Evolutionary conservation across 441 rosid genomes (phyloP).

Genomic region (Pelargonium citronellum): DNA sequence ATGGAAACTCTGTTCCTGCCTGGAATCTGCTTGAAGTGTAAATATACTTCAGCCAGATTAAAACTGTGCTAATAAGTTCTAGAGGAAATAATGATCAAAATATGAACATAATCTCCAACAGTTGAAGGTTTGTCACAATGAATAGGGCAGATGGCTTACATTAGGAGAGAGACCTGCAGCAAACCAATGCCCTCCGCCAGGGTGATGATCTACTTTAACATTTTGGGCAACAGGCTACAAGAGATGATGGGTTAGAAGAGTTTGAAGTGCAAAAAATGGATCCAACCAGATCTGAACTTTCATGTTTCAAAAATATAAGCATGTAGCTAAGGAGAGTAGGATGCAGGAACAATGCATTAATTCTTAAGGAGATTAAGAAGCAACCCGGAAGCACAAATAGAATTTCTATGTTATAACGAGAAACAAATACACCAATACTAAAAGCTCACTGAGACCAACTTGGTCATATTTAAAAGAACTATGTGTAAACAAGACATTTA

Average conservation of each 20-base stretch:
- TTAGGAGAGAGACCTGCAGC: conserved; percentile 99
- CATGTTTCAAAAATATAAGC: neutral
- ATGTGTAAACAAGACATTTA: neutral
- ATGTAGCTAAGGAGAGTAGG: neutral
- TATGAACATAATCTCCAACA: conserved; percentile 16
- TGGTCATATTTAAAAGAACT: neutral
- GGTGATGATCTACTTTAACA: conserved; percentile 92
- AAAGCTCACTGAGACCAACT: neutral
- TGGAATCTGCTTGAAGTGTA: conserved; percentile 47
- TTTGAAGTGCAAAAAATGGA: neutral
- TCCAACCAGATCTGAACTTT: neutral
- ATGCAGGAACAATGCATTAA: neutral
- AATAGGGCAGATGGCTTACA: conserved; percentile 43
- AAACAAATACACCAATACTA: neutral
- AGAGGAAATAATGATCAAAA: conserved; percentile 7
- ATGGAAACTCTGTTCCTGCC: conserved; percentile 58
- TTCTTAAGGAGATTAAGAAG: neutral
- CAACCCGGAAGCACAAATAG: neutral
- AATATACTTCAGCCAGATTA: conserved; percentile 17
- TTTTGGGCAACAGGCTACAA: conserved; percentile 68
- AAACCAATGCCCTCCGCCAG: conserved; percentile 99
- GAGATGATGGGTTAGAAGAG: neutral
- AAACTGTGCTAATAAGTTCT: conserved; percentile 9
- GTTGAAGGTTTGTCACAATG: conserved; percentile 14
- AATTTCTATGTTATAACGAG: neutral